Conservation (phyloP, 768 basidiomycete genomes). For the Amanita subjunquillea region DNA sequence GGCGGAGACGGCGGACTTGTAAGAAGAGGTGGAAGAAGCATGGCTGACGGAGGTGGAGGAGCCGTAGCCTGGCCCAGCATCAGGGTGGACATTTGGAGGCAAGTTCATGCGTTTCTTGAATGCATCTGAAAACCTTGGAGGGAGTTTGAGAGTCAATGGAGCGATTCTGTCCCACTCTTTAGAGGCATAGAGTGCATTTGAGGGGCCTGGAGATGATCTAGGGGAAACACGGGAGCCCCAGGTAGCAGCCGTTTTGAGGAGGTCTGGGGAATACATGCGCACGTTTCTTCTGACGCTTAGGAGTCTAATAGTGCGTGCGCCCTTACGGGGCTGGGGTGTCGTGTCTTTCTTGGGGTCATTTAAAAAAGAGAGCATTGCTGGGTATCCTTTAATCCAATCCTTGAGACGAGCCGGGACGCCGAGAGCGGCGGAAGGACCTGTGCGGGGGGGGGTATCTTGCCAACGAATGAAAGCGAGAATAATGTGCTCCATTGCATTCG, state of each 20-base stretch:
- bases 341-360: slow-evolving; percentile 35
- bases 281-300: slow-evolving; percentile 74
- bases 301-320: slow-evolving; percentile 69
- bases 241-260: slow-evolving; percentile 53
- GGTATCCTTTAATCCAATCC: slow-evolving; percentile 88
- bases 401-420: slow-evolving; percentile 80
- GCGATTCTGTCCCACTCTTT: slow-evolving; percentile 76
- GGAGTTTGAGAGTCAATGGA: slow-evolving; percentile 45
- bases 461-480: slow-evolving; percentile 85
- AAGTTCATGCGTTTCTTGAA: slow-evolving; percentile 75
- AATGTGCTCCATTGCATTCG: slow-evolving; percentile 86
- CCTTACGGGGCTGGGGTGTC: slow-evolving; percentile 59
- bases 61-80: slow-evolving; percentile 21
- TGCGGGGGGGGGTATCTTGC: slow-evolving; percentile 51
- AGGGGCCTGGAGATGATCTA: slow-evolving; percentile 7
- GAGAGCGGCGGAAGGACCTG: slow-evolving; percentile 32
- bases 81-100: slow-evolving; percentile 49
- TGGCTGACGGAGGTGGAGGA: slow-evolving; percentile 18
- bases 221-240: slow-evolving; percentile 27
- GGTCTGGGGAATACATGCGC: slow-evolving; percentile 78
- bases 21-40: slow-evolving; percentile 32
- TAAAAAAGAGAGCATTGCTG: slow-evolving; percentile 62
- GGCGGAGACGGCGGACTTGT: slow-evolving; percentile 24
- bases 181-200: slow-evolving; percentile 40
- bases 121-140: slow-evolving; percentile 62